Conservation (phyloP, 2,329 filamentous ascomycete species). For the Endoconidiophora laricicola region DNA sequence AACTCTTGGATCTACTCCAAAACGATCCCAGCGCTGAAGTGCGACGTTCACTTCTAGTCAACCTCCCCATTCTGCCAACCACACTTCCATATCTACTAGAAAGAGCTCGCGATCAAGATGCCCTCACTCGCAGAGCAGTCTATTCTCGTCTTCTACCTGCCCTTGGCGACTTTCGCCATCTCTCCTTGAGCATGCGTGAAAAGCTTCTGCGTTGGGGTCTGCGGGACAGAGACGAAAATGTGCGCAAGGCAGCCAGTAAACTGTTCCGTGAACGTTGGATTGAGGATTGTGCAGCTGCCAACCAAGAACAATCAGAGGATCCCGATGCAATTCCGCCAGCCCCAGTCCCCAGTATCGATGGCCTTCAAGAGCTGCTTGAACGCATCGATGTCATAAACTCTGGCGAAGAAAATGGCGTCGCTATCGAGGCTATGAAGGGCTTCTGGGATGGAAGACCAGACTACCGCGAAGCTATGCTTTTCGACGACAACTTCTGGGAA, state of each 20-base stretch:
- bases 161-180: conserved; percentile 81
- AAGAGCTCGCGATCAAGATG: conserved; percentile 75
- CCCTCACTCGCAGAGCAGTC: conserved; percentile 65
- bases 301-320: conserved; percentile 41
- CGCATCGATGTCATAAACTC: conserved; percentile 87
- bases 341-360: conserved; percentile 53
- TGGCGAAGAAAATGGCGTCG: conserved; percentile 76
- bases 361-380: conserved; percentile 76
- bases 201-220: conserved; percentile 91
- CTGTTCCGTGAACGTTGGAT: conserved; percentile 96
- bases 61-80: conserved; percentile 68
- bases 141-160: conserved; percentile 78
- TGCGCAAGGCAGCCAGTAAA: conserved; percentile 76
- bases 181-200: conserved; percentile 86
- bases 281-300: conserved; percentile 68
- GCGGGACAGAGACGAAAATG: conserved; percentile 82
- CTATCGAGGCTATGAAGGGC: conserved; percentile 81
- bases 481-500: conserved; percentile 65
- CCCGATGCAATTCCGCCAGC: conserved; percentile 32
- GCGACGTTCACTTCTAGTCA: conserved; percentile 69
- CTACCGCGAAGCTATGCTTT: conserved; percentile 54
- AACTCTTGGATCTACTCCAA: conserved; percentile 73
- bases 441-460: conserved; percentile 91
- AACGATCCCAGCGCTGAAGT: conserved; percentile 93
- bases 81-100: conserved; percentile 82